phyloP scores from a whole-genome alignment of 2,329 filamentous ascomycete genomes.

The Phialocephala subalpina region DNA sequence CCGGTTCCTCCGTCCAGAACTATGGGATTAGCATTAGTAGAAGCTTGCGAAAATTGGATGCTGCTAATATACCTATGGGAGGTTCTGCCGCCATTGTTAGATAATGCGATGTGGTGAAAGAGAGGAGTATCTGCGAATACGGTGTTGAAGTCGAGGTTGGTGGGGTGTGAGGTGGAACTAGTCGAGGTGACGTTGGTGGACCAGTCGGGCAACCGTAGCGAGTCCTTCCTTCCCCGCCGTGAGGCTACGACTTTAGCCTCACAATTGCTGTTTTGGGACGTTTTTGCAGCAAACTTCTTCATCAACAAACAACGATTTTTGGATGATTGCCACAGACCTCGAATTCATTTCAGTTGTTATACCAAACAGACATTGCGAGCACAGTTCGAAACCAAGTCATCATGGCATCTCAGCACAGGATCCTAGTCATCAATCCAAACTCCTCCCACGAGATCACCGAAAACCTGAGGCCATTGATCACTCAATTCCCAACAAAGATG shows the following conservation, averaged over 20 bases:
- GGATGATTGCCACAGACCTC: neutral
- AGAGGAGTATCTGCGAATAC: slow-evolving; percentile 19
- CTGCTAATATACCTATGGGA: slow-evolving; percentile 43
- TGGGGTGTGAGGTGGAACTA: slow-evolving; percentile 36
- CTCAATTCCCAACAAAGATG: slow-evolving; percentile 39
- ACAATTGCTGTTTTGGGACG: slow-evolving; percentile 31
- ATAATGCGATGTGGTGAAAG: slow-evolving; percentile 27
- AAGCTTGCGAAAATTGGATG: neutral
- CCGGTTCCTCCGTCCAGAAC: slow-evolving; percentile 99
- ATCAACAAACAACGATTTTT: slow-evolving; percentile 1
- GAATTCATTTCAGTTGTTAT: neutral
- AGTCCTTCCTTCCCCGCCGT: slow-evolving; percentile 32
- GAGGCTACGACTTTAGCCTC: slow-evolving; percentile 27
- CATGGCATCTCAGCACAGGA: slow-evolving; percentile 49
- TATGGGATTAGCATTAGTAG: slow-evolving; percentile 50
- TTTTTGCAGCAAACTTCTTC: slow-evolving; percentile 2
- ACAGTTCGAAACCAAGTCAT: slow-evolving; percentile 6
- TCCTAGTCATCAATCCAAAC: slow-evolving; percentile 83
- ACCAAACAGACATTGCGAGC: neutral
- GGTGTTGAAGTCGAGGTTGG: slow-evolving; percentile 31
- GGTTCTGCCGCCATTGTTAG: slow-evolving; percentile 46
- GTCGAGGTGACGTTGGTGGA: slow-evolving; percentile 27
- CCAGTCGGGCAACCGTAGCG: slow-evolving; percentile 23
- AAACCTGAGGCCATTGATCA: slow-evolving; percentile 62
- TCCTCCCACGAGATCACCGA: slow-evolving; percentile 77